Evolutionary conservation across 768 basidiomycete species (phyloP), one percentile per base, ranked within the genome.

Genomic region (Kwoniella bestiolae): DNA sequence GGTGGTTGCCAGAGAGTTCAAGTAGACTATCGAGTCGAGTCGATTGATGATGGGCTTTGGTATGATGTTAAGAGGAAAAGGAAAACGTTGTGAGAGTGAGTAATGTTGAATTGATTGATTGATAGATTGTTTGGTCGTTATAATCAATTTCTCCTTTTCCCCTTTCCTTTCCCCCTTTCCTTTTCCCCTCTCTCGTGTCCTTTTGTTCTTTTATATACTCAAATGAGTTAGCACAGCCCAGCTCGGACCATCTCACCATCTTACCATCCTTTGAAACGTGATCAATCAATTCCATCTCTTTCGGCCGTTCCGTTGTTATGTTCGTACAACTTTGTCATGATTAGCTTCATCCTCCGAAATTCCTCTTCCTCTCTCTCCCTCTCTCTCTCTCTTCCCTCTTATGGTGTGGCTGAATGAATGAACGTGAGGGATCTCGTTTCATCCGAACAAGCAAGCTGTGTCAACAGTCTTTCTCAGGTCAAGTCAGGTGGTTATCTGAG

Each of bases 181-280:
- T 5, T 29, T 14, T 51, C 16, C 25, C n/a, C 8, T 6, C 29
- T 16, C 26, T 29, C 50, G 21, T 8, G 21, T 52, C 23, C 50
- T 29, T 52, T 52, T 28, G 50, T 18, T 28, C 50, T 52, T 29
- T n/a, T n/a, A n/a, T n/a, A n/a, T n/a, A n/a, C n/a, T n/a, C n/a
- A n/a, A n/a, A n/a, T n/a, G n/a, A n/a, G n/a, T n/a, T n/a, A n/a
- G n/a, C n/a, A n/a, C n/a, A n/a, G n/a, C n/a, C n/a, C n/a, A n/a
- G n/a, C n/a, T n/a, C n/a, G n/a, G n/a, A 5, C 4, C 6, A 14
- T 25, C 5, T 26, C 28, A 8, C 25, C 14, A 21, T 51, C 35
- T 14, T 23, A 51, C 26, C 50, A 51, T 51, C 50, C 50, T 51
- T 51, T 51, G 50, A 51, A 51, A 51, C 50, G 50, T 51, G 23